These are phyloP conservation scores for Blastocystis sp. DNA, from an alignment of 352 stramenopile genomes.

Conservation along the genomic window DNA sequence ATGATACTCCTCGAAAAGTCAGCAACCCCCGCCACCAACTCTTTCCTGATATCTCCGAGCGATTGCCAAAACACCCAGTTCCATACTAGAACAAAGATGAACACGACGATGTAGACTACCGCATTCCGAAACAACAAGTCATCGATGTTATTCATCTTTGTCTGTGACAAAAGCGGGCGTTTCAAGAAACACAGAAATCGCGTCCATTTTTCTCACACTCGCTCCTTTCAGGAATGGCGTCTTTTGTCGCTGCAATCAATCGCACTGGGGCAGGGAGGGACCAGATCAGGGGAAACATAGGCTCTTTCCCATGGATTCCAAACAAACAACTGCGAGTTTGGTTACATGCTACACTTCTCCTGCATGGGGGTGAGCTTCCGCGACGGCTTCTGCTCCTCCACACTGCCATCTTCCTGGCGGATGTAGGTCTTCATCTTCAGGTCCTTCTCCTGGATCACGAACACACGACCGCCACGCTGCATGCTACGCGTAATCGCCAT, in stretches of 20 bases:
- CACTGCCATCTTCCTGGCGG: not conserved
- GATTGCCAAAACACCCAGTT: not conserved
- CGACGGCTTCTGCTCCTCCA: not conserved
- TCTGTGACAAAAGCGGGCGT: not conserved
- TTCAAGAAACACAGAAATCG: not conserved
- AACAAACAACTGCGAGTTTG: not conserved
- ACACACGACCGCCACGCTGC: not conserved
- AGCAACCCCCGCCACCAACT: not conserved
- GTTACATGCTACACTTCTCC: not conserved
- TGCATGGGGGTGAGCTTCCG: not conserved
- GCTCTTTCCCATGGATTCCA: not conserved
- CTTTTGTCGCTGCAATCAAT: not conserved
- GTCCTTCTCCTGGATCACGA: not conserved
- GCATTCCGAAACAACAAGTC: constrained; percentile 4
- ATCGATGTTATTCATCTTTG: constrained; percentile 19
- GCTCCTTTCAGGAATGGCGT: not conserved
- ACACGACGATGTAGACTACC: not conserved
- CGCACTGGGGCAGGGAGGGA: not conserved
- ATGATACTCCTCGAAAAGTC: not conserved
- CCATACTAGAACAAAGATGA: not conserved
- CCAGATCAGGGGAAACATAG: not conserved
- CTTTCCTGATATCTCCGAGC: not conserved
- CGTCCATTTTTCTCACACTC: not conserved
- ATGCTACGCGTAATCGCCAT: not conserved
- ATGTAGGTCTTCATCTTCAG: not conserved